Evolutionary conservation across 176 grass and related monocot species (phyloP).

Genomic region (Carex parvula): DNA sequence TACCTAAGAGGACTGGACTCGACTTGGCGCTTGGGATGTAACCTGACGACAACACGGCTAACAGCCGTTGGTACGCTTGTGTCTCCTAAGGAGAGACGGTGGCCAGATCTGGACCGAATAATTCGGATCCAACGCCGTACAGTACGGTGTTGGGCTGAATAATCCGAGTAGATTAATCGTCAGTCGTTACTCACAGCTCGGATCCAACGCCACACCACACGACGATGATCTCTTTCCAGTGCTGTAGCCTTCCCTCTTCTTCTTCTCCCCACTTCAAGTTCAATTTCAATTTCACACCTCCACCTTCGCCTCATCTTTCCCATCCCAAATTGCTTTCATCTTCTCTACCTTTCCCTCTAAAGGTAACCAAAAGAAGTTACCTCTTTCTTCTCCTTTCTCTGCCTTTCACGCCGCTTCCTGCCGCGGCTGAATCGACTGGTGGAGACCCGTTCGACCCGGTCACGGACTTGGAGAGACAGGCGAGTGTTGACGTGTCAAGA

Average conservation of each 20-base stretch:
- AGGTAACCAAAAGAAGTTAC: constrained; percentile 33
- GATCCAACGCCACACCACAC: constrained; percentile 19
- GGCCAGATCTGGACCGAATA: not conserved
- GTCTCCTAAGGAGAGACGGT: no score
- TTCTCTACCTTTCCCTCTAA: not conserved
- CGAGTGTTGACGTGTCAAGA: constrained; percentile 46
- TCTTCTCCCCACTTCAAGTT: not conserved
- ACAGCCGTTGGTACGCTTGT: not conserved
- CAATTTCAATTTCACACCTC: constrained; percentile 14
- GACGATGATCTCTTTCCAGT: constrained; percentile 27
- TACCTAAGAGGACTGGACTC: no score
- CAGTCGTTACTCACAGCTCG: not conserved
- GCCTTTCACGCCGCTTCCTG: constrained; percentile 36
- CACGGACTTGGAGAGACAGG: constrained; percentile 39
- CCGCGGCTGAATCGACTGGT: not conserved
- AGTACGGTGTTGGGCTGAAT: not conserved
- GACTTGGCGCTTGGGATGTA: no score
- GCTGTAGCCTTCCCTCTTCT: constrained; percentile 12
- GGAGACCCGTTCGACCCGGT: constrained; percentile 44
- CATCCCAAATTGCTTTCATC: not conserved
- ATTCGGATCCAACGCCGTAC: not conserved
- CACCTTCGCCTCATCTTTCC: not conserved
- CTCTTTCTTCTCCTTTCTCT: constrained; percentile 25
- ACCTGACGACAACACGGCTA: not conserved
- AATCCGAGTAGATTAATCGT: not conserved